These are phyloP conservation scores for Blastosporella zonata DNA, from an alignment of 1,284 basidiomycete species.

Conservation along the genomic window DNA sequence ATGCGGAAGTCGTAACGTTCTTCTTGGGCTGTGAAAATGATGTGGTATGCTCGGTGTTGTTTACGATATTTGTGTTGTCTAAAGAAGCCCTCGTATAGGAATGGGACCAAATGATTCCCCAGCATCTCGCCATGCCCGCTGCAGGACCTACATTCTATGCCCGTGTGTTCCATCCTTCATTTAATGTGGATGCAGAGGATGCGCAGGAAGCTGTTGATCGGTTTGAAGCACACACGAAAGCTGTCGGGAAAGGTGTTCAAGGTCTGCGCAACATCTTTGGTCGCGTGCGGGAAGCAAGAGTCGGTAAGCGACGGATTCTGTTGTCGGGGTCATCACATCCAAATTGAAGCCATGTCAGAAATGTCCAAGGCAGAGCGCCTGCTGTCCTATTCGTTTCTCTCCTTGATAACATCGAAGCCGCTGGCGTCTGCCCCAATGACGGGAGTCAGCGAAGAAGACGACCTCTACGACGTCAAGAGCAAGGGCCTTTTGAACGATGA, in stretches of 20 bases:
- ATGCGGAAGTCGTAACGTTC: constrained; percentile 77
- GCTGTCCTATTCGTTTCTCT: constrained; percentile 67
- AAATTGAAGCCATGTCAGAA: constrained; percentile 40
- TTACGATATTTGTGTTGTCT: background rate
- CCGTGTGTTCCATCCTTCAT: constrained; percentile 79
- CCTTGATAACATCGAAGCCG: constrained; percentile 66
- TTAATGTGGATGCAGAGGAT: constrained; percentile 76
- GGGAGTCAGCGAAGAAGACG: constrained; percentile 47
- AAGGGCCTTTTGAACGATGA: constrained; percentile 66
- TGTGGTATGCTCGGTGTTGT: constrained; percentile 34
- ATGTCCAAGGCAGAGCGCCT: constrained; percentile 72
- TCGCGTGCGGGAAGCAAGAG: constrained; percentile 58
- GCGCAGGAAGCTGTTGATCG: constrained; percentile 52
- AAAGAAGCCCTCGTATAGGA: constrained; percentile 42
- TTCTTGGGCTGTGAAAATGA: constrained; percentile 66
- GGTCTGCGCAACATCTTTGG: constrained; percentile 60
- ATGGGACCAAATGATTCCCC: constrained; percentile 65
- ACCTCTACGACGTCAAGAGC: constrained; percentile 39
- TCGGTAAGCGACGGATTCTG: constrained; percentile 46
- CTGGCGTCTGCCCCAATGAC: constrained; percentile 47
- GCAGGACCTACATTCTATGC: constrained; percentile 75
- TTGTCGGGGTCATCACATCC: background rate
- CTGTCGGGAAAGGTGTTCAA: constrained; percentile 67
- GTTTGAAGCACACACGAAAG: constrained; percentile 64
- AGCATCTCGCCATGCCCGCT: constrained; percentile 55